Evolutionary conservation across 352 stramenopile genomes (phyloP).

Genomic region (Phytophthora citrophthora): DNA sequence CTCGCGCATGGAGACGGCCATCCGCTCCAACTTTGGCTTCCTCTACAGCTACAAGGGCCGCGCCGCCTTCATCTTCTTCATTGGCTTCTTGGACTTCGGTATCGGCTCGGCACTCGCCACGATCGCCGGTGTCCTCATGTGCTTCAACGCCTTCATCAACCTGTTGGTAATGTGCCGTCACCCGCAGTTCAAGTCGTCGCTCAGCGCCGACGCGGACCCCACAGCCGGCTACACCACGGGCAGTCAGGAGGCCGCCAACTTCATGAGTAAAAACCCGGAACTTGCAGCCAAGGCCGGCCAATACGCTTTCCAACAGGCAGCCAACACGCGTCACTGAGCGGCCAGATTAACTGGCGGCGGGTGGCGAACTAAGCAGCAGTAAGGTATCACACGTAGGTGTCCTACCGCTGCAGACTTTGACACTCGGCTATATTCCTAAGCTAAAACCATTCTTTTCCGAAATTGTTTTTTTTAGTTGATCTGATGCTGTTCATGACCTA

Average conservation of each 20-base stretch:
- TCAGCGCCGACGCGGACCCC: slow-evolving; percentile 76
- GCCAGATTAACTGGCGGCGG: not conserved
- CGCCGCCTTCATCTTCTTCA: slow-evolving; percentile 90
- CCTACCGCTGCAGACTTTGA: slow-evolving; percentile 4
- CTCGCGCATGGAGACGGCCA: slow-evolving; percentile 84
- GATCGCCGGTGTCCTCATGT: slow-evolving; percentile 83
- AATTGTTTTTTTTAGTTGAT: slow-evolving; percentile 7
- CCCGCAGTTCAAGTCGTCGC: slow-evolving; percentile 84
- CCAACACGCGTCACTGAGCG: slow-evolving; percentile 41
- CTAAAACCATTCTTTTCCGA: slow-evolving; percentile 35
- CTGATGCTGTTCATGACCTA: not conserved
- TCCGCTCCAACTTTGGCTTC: slow-evolving; percentile 88
- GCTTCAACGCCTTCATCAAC: slow-evolving; percentile 88
- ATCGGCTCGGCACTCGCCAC: slow-evolving; percentile 84
- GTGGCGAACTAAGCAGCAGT: slow-evolving; percentile 2
- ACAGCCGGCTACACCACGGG: slow-evolving; percentile 81
- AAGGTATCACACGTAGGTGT: slow-evolving; percentile 3
- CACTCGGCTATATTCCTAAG: slow-evolving; percentile 31
- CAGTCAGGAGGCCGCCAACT: slow-evolving; percentile 82
- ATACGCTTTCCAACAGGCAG: slow-evolving; percentile 72
- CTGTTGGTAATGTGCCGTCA: slow-evolving; percentile 88
- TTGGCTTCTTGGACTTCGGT: slow-evolving; percentile 88
- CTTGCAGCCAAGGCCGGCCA: slow-evolving; percentile 79
- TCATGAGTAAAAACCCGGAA: slow-evolving; percentile 84
- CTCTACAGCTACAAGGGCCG: slow-evolving; percentile 89